Evolutionary conservation across 2,329 filamentous ascomycete genomes (phyloP).

Genomic region (Scedosporium boydii): DNA sequence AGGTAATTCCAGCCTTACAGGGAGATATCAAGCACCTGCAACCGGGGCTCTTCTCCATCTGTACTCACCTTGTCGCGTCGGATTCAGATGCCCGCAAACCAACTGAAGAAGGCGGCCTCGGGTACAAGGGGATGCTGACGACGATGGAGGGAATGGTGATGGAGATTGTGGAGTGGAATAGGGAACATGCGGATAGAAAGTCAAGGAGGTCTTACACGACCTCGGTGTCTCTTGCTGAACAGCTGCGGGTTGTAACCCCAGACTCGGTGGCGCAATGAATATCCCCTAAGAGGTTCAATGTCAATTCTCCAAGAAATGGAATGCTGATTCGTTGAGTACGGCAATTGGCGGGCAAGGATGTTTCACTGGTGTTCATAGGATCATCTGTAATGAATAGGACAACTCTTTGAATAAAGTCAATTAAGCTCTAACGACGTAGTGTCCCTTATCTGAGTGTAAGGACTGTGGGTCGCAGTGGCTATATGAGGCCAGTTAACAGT

Average conservation of each 20-base stretch:
- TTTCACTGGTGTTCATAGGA: too few relatives aligned
- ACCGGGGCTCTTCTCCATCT: slow-evolving; percentile 25
- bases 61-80: slow-evolving; percentile 22
- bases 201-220: background rate
- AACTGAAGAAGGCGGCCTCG: slow-evolving; percentile 29
- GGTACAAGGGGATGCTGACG: slow-evolving; percentile 23
- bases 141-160: slow-evolving; percentile 30
- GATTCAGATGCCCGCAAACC: slow-evolving; percentile 24
- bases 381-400: too few relatives aligned
- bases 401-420: too few relatives aligned
- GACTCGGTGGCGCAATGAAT: background rate
- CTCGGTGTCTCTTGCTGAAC: background rate
- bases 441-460: too few relatives aligned
- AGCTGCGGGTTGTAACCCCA: background rate
- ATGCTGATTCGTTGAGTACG: too few relatives aligned
- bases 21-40: slow-evolving; percentile 25
- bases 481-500: too few relatives aligned
- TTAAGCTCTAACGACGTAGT: too few relatives aligned
- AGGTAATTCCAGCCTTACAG: slow-evolving; percentile 17
- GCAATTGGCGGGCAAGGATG: too few relatives aligned
- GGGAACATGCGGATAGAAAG: background rate
- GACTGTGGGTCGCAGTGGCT: too few relatives aligned
- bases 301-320: too few relatives aligned
- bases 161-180: slow-evolving; percentile 31
- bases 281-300: too few relatives aligned